Conservation (phyloP, 768 basidiomycete genomes). For the Mycena pura region DNA sequence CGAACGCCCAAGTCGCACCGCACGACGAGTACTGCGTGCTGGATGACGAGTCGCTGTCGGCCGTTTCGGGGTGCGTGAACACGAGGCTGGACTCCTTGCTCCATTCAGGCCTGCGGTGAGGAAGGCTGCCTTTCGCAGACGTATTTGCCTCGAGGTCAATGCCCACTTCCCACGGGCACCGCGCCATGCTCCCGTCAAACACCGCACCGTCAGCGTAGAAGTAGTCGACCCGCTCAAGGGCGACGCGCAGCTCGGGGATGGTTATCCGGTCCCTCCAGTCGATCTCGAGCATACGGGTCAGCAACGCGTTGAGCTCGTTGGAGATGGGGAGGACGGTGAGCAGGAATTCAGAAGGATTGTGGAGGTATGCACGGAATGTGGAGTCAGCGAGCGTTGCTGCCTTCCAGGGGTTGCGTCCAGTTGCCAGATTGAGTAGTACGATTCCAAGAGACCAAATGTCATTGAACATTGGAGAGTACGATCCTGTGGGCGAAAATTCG, state of each 20-base stretch:
- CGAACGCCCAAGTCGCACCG: slow-evolving; percentile 62
- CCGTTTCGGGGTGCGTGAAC: slow-evolving; percentile 31
- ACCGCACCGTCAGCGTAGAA: slow-evolving; percentile 81
- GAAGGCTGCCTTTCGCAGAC: slow-evolving; percentile 36
- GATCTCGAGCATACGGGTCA: slow-evolving; percentile 75
- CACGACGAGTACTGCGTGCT: slow-evolving; percentile 49
- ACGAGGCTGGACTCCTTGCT: slow-evolving; percentile 41
- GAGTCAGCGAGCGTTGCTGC: slow-evolving; percentile 83
- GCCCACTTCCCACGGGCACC: slow-evolving; percentile 79
- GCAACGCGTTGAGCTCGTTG: slow-evolving; percentile 70
- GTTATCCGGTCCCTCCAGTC: slow-evolving; percentile 68
- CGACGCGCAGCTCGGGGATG: slow-evolving; percentile 58
- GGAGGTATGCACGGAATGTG: slow-evolving; percentile 88
- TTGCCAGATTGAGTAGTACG: slow-evolving; percentile 93
- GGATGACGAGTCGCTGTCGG: slow-evolving; percentile 22
- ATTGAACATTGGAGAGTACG: slow-evolving; percentile 87
- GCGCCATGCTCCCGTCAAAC: slow-evolving; percentile 82
- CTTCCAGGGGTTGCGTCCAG: slow-evolving; percentile 96
- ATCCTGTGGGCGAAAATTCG: slow-evolving; percentile 61
- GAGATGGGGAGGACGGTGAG: slow-evolving; percentile 86
- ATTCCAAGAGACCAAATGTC: slow-evolving; percentile 98
- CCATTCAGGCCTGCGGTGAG: slow-evolving; percentile 47
- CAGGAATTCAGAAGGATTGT: slow-evolving; percentile 80
- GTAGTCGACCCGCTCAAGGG: slow-evolving; percentile 60
- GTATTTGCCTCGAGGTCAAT: slow-evolving; percentile 51